These are phyloP conservation scores for Tillandsia fasciculata DNA, from an alignment of 176 grass and related monocot species.

Conservation along the genomic window DNA sequence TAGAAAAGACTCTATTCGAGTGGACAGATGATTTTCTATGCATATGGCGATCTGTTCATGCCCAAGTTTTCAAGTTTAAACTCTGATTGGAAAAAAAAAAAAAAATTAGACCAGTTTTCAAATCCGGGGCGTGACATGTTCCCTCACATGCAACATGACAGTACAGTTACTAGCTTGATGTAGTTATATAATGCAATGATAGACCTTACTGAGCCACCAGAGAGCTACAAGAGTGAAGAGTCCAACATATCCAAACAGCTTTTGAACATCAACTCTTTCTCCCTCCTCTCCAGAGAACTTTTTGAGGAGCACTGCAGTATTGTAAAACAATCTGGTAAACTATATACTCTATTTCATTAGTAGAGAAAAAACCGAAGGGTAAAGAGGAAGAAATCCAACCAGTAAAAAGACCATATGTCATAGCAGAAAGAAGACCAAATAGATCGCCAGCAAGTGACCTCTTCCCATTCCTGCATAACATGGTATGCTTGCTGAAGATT, in stretches of 20 bases:
- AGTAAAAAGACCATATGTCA: slow-evolving; percentile 83
- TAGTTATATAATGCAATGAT: neutral
- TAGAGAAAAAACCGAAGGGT: too few species aligned
- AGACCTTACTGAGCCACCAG: slow-evolving; percentile 82
- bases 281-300: slow-evolving; percentile 93
- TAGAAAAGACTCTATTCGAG: too few species aligned
- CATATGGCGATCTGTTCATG: too few species aligned
- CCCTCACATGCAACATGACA: slow-evolving; percentile 1
- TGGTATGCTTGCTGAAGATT: slow-evolving; percentile 3
- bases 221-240: slow-evolving; percentile 71
- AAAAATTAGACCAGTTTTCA: too few species aligned
- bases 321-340: too few species aligned
- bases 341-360: too few species aligned
- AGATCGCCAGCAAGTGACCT: slow-evolving; percentile 83
- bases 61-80: too few species aligned
- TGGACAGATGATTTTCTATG: too few species aligned
- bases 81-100: too few species aligned
- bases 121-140: too few species aligned
- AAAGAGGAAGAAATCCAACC: slow-evolving; percentile 30
- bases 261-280: slow-evolving; percentile 84
- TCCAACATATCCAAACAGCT: slow-evolving; percentile 90
- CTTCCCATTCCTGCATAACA: slow-evolving; percentile 37
- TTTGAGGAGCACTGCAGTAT: slow-evolving; percentile 76
- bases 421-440: slow-evolving; percentile 88
- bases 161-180: neutral